Evolutionary conservation across 2,329 filamentous ascomycete species (phyloP), one percentile per base, ranked within the genome.

Genomic region (Epichloe sibirici): DNA sequence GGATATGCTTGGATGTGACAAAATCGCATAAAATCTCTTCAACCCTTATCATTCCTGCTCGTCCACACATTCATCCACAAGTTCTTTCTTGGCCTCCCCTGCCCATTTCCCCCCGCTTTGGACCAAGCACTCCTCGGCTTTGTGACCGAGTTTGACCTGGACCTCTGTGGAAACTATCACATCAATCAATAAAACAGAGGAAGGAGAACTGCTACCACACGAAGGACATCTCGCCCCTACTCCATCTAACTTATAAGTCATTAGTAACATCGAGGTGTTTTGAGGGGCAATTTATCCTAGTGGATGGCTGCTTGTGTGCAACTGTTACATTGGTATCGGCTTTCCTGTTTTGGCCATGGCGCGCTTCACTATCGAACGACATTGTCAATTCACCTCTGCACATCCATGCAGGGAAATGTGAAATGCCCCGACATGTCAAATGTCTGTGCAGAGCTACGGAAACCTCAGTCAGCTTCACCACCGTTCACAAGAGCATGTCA

Each of bases 271-370:
- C 8, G 12, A 47, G 45, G 34, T 38, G 21, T 39, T 8, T 49
- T 17, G 23, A 34, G 3, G 23, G 40, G 47, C 17, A 12, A 9
- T 38, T 48, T 7, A 38, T 25, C 5, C 17, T 48, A 48, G 23
- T 40, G 25, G 47, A 38, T 39, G 40, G n/a, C 13, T 52, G 17
- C 45, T 35, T n/a, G 31, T 17, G 35, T 39, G 34, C 17, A 49
- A 47, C 15, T 13, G 28, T n/a, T 44, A 40, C 35, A 40, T 45
- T 45, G 37, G 35, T 43, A 50, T 37, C 51, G 51, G 51, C 17
- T 50, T 53, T 34, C 51, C 48, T 42, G 12, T 49, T 28, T 35
- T 39, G 52, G 49, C 49, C 34, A 44, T 15, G 21, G 39, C 49
- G 25, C 40, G 25, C 48, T 31, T 34, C 15, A 28, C 46, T 28